Evolutionary conservation across 768 basidiomycete genomes (phyloP).

Genomic region (Tylopilus sp.): DNA sequence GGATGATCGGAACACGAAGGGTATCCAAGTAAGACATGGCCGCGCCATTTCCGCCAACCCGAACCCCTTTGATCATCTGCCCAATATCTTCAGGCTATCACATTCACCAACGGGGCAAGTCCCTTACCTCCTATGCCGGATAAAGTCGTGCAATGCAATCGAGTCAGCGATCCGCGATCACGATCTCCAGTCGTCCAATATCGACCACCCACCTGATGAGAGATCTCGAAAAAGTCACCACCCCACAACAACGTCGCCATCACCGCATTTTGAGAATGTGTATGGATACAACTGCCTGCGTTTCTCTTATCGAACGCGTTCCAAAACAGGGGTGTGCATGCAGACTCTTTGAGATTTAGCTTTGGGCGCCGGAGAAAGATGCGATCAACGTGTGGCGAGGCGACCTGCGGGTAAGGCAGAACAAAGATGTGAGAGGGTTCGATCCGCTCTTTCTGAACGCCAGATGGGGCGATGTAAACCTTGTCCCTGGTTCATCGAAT

Average conservation of each 20-base stretch:
- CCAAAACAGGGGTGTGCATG: conserved; percentile 91
- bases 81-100: neutral
- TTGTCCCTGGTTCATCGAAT: conserved; percentile 47
- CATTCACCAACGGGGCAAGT: neutral
- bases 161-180: conserved; percentile 1
- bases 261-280: conserved; percentile 87
- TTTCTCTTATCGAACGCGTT: conserved; percentile 78
- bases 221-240: conserved; percentile 69
- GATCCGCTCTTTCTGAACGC: conserved; percentile 90
- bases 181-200: neutral
- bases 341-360: conserved; percentile 73
- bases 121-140: conserved; percentile 39
- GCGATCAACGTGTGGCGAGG: conserved; percentile 56
- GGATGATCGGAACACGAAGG: conserved; percentile 81
- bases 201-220: conserved; percentile 59
- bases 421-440: conserved; percentile 83
- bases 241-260: conserved; percentile 82
- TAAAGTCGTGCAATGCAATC: neutral
- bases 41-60: conserved; percentile 70
- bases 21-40: conserved; percentile 83
- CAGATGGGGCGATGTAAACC: conserved; percentile 85
- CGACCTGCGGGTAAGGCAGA: conserved; percentile 67
- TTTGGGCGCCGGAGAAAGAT: conserved; percentile 75
- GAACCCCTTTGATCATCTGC: conserved; percentile 91
- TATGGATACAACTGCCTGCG: conserved; percentile 88